Base-by-base conservation (phyloP, 2,329 filamentous ascomycete species). In the Diaporthe capsici region DNA sequence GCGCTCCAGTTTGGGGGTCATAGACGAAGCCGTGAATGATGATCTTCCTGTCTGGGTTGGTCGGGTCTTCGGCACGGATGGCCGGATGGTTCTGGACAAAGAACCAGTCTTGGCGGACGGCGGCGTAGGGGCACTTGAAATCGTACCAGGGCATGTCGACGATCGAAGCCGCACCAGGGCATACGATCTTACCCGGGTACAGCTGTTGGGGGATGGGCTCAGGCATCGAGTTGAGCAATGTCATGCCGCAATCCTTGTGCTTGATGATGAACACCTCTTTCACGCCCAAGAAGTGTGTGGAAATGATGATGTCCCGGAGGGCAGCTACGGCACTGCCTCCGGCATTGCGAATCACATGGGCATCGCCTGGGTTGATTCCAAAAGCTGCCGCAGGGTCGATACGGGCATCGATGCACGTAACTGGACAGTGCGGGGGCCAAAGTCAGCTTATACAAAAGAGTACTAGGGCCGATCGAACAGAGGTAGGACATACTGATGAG, bases 401-500 rank as follows among this genome's bases (percentile, higher is more conserved):
- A 71, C 94, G 91, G 7, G 94, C 93, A 80, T 97, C 94, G 94
- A 96, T 97, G 84, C 94, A 97, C 0, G 94, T 94, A 60, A 96
- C 96, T 88, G 89, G 28, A 25, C 7, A 9, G 20, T 47, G 70
- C 44, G 72, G 71, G n/a, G 37, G 83, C 78, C 80, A 39, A 67
- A 58, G 63, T 53, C 75, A 74, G 34, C 71, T 49, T 20, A 0
- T 34, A 12, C 31, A 34, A 10, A 13, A 17, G 6, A 1, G 10
- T 34, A 8, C 3, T 1, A 7, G 44, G 47, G 28, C n/a, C 3
- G 9, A 20, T 20, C 1, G 4, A 22, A 20, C 42, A 20, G 13
- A 39, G 15, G 4, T 28, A 25, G 31, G 7, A 13, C 86, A 44
- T 87, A 93, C 92, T 82, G 77, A 94, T 85, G 9, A 91, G 86